phyloP scores from a whole-genome alignment of 257 asterid genomes.

The Echium plantagineum region DNA sequence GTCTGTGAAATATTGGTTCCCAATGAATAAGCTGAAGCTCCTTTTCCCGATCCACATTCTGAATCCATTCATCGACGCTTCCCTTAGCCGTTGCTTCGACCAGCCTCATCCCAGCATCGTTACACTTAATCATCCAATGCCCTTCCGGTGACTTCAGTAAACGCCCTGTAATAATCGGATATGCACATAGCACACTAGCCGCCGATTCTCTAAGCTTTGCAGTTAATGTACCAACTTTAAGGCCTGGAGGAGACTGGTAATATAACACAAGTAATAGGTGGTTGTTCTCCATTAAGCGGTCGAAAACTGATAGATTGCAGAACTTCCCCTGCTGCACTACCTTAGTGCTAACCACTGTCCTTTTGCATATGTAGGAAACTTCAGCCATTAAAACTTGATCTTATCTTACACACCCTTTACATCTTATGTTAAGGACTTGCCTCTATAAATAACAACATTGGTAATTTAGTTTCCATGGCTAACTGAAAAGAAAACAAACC shows the following conservation, averaged over 20 bases:
- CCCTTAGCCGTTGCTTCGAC: conserved; percentile 37
- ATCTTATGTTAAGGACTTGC: not conserved
- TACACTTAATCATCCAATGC: conserved; percentile 45
- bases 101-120: conserved; percentile 53
- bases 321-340: conserved; percentile 34
- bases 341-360: conserved; percentile 39
- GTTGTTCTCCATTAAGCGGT: conserved; percentile 35
- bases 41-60: conserved; percentile 43
- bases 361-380: conserved; percentile 34
- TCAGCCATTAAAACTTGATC: conserved; percentile 25
- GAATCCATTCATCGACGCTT: conserved; percentile 40
- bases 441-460: not conserved
- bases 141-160: conserved; percentile 27
- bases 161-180: conserved; percentile 35
- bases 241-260: conserved; percentile 19
- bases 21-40: conserved; percentile 45
- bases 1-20: conserved; percentile 49
- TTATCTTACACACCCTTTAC: not conserved
- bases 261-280: conserved; percentile 32
- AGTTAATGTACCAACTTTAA: conserved; percentile 23
- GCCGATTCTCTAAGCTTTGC: conserved; percentile 29
- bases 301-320: conserved; percentile 39
- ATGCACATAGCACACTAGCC: conserved; percentile 27
- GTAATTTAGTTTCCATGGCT: conserved; percentile 3
- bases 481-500: conserved; percentile 10